Base-by-base conservation (phyloP, 768 basidiomycete genomes). In the Symmetrospora coprosmae region DNA sequence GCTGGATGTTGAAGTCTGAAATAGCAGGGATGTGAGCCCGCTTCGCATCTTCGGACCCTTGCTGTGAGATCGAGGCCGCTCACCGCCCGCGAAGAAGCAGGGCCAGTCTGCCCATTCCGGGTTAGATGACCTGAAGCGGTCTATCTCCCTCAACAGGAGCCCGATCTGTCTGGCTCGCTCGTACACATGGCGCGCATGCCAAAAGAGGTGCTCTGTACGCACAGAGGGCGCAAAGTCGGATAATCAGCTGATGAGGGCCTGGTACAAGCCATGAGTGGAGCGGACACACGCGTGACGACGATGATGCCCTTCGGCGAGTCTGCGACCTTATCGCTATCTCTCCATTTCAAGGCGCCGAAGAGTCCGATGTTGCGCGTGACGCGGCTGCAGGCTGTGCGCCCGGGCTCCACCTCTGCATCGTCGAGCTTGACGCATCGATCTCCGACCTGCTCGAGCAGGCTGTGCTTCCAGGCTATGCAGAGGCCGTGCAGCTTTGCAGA, bases 1-100 rank as follows among this genome's bases (percentile, higher is more conserved):
- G 61, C 58, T 63, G 61, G n/a, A 63, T 61, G 28, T 60, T 63
- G 43, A 62, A 62, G 61, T 62, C 61, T 60, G 28, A 4, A 16
- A 6, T 33, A 14, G 16, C 38, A 39, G 19, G 13, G 38, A 39
- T 13, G 14, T 19, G 19, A 39, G 38, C 13, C 19, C 19, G 13
- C 38, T 39, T 19, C 14, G 14, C 38, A 39, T 13, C 19, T 11
- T 39, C n/a, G 37, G 37, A 46, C 43, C 7, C 43, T 19, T 25
- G 21, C 27, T 46, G 21, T 46, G 27, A n/a, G n/a, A n/a, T n/a
- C n/a, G n/a, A n/a, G n/a, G n/a, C 7, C 4, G n/a, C 59, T 49
- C 25, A 63, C 58, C 61, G 2, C 61, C 61, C 11, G 61, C 61
- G 14, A 63, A 46, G 40, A 63, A 34, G 61, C 58, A 61, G 19